Conservation (phyloP, 2,329 filamentous ascomycete genomes). For the Alternaria arbusti region DNA sequence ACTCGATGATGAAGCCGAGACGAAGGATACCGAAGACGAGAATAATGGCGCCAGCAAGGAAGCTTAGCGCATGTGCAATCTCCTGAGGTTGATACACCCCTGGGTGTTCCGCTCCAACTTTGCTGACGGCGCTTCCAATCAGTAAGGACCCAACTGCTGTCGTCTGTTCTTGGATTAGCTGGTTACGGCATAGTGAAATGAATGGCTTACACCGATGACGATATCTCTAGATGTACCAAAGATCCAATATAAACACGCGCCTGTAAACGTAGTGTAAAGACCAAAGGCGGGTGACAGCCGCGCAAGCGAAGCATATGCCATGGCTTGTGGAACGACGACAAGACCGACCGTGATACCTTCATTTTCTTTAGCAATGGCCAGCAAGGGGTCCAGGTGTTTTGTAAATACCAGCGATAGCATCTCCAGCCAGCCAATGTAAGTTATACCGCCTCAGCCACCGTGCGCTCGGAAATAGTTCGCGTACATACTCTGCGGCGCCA, state of each 20-base stretch:
- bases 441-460: slow-evolving; percentile 40
- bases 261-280: slow-evolving; percentile 93
- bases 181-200: not conserved
- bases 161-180: slow-evolving; percentile 60
- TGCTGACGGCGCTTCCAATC: slow-evolving; percentile 76
- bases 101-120: slow-evolving; percentile 65
- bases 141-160: slow-evolving; percentile 95
- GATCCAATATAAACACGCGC: slow-evolving; percentile 92
- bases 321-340: slow-evolving; percentile 89
- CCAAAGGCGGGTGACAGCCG: slow-evolving; percentile 79
- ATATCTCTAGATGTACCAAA: slow-evolving; percentile 98
- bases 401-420: slow-evolving; percentile 38
- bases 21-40: slow-evolving; percentile 78
- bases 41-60: slow-evolving; percentile 80
- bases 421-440: slow-evolving; percentile 39
- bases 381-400: not conserved
- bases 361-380: not conserved
- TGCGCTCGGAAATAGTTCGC: slow-evolving; percentile 35
- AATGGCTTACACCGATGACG: slow-evolving; percentile 78
- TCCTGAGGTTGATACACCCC: slow-evolving; percentile 64
- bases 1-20: slow-evolving; percentile 87
- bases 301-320: slow-evolving; percentile 90
- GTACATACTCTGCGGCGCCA: slow-evolving; percentile 31
- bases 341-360: slow-evolving; percentile 67
- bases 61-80: slow-evolving; percentile 77